Evolutionary conservation across 768 basidiomycete genomes (phyloP).

Genomic region (Mycena rebaudengoi): DNA sequence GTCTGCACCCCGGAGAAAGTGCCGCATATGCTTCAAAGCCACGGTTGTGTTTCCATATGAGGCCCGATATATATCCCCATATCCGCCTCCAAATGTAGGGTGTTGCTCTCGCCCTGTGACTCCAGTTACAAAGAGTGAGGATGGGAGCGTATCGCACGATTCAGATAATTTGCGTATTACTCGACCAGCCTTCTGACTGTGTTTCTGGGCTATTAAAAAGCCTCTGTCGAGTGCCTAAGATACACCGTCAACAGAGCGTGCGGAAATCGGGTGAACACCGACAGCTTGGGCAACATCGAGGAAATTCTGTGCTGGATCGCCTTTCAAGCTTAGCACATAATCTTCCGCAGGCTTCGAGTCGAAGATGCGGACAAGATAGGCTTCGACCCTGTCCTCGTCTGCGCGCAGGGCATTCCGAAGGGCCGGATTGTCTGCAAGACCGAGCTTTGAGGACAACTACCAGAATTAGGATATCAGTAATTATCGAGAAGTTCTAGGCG

Average conservation of each 20-base stretch:
- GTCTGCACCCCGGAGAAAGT: slow-evolving; percentile 5
- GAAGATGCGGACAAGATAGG: not conserved
- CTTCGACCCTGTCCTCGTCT: not conserved
- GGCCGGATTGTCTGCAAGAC: not conserved
- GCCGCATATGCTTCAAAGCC: slow-evolving; percentile 9
- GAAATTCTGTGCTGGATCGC: not conserved
- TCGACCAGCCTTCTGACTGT: not conserved
- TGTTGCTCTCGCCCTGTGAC: not conserved
- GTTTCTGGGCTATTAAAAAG: slow-evolving; percentile 1
- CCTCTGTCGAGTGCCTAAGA: slow-evolving; percentile 1
- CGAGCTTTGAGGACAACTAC: not conserved
- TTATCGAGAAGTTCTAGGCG: not conserved
- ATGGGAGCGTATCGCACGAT: slow-evolving; percentile 1
- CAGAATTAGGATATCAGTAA: not conserved
- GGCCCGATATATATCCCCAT: slow-evolving; percentile 6
- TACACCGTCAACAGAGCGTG: not conserved
- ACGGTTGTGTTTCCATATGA: not conserved
- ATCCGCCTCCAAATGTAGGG: slow-evolving; percentile 1
- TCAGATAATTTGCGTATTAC: slow-evolving; percentile 3
- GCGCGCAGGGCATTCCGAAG: not conserved
- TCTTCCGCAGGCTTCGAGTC: not conserved
- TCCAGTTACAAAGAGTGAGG: slow-evolving; percentile 7
- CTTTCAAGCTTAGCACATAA: not conserved
- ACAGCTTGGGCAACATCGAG: not conserved
- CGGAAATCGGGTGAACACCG: not conserved